phyloP scores from a whole-genome alignment of 805 yeast species.

The Sungouiozyma ichnusensis region DNA sequence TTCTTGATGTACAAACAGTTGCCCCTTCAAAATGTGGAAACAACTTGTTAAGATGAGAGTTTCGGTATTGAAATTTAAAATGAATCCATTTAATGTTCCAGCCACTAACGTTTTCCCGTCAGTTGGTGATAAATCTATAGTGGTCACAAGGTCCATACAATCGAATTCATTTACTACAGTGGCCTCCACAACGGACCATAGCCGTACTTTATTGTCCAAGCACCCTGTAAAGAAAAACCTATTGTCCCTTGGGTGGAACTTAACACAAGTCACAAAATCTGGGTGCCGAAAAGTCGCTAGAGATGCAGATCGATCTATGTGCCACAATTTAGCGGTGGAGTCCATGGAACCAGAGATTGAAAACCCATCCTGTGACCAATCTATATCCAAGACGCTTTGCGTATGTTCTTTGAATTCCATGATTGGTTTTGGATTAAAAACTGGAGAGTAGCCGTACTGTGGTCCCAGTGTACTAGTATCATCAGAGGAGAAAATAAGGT shows the following conservation, averaged over 20 bases:
- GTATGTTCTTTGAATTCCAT: slow-evolving; percentile 59
- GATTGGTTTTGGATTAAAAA: slow-evolving; percentile 60
- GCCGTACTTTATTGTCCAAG: slow-evolving; percentile 57
- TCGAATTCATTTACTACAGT: slow-evolving; percentile 51
- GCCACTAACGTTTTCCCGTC: slow-evolving; percentile 49
- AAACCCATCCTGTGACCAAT: slow-evolving; percentile 85
- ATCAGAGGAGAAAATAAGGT: slow-evolving; percentile 11
- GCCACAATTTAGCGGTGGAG: slow-evolving; percentile 76
- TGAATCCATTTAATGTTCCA: slow-evolving; percentile 73
- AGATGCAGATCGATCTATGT: slow-evolving; percentile 54
- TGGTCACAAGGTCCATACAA: slow-evolving; percentile 60
- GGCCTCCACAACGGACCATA: slow-evolving; percentile 77
- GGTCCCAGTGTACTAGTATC: neutral
- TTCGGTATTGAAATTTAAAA: slow-evolving; percentile 50
- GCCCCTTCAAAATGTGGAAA: slow-evolving; percentile 29
- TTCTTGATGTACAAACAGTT: neutral
- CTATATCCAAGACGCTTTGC: slow-evolving; percentile 59
- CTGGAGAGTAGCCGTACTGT: slow-evolving; percentile 48
- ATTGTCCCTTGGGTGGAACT: slow-evolving; percentile 79
- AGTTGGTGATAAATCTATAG: slow-evolving; percentile 61
- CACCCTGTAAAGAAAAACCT: slow-evolving; percentile 78
- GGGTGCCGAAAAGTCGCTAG: slow-evolving; percentile 57
- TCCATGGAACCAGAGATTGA: slow-evolving; percentile 76
- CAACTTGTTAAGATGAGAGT: slow-evolving; percentile 42
- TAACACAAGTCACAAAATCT: slow-evolving; percentile 72